Evolutionary conservation across 73 alveolate species (phyloP).

Genomic region (Tetrahymena malaccensis): DNA sequence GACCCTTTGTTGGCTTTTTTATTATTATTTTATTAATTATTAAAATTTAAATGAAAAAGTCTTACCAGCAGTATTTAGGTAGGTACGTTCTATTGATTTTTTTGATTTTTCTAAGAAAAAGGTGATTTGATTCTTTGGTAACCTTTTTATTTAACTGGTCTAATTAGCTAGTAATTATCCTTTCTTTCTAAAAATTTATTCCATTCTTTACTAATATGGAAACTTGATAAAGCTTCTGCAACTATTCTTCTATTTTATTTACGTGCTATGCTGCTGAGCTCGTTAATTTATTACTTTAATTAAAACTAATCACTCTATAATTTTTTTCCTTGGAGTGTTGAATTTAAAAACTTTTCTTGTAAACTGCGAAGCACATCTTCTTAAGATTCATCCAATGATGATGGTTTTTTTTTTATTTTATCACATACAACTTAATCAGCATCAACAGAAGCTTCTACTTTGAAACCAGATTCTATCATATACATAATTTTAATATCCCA

Average conservation of each 20-base stretch:
- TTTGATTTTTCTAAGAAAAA: neutral
- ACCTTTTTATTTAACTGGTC: neutral
- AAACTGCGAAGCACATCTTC: neutral
- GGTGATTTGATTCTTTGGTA: neutral
- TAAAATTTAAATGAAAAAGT: too few relatives aligned
- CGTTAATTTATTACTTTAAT: neutral
- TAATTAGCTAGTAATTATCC: neutral
- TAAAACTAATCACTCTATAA: neutral
- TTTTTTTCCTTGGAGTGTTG: neutral
- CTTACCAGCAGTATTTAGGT: neutral
- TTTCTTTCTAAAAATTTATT: neutral
- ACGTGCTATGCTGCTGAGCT: neutral
- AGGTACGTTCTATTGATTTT: neutral
- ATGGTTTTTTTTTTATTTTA: neutral
- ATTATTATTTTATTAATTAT: too few relatives aligned
- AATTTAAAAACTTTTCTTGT: neutral
- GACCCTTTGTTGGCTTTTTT: neutral
- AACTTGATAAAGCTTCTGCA: neutral
- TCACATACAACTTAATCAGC: neutral
- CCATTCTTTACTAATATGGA: neutral
- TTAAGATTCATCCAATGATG: neutral
- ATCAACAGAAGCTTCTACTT: neutral
- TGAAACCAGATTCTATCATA: neutral
- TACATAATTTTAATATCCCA: neutral
- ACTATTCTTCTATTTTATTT: neutral